Conservation (phyloP, 305 asterid species). For the Solanum chacoense region DNA sequence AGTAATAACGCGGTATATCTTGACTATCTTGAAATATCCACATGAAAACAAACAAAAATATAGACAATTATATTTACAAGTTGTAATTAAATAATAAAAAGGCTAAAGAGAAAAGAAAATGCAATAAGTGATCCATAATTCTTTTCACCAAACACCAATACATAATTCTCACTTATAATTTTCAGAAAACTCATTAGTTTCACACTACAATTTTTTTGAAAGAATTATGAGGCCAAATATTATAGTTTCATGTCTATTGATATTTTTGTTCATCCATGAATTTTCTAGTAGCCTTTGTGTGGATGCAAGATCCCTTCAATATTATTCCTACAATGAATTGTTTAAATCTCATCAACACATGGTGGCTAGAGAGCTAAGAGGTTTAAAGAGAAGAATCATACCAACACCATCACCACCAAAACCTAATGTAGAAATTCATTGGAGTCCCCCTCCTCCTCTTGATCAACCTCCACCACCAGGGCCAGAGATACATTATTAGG, state of each 20-base stretch:
- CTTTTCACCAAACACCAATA: neutral
- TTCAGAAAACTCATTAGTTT: neutral
- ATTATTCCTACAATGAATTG: neutral
- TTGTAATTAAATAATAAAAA: neutral
- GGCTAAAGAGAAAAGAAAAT: neutral
- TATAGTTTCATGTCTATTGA: neutral
- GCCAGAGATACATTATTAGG: neutral
- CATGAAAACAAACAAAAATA: neutral
- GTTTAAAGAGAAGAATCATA: neutral
- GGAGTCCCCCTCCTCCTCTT: neutral
- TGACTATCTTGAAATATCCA: neutral
- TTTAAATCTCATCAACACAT: neutral
- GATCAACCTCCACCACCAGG: neutral
- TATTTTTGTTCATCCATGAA: neutral
- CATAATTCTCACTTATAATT: neutral
- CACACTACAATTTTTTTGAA: neutral
- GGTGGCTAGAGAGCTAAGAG: neutral
- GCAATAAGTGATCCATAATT: neutral
- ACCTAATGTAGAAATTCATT: neutral
- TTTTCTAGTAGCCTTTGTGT: neutral
- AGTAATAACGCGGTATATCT: neutral
- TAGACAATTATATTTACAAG: neutral
- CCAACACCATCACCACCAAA: neutral
- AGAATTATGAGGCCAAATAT: neutral
- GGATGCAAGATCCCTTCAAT: neutral